Conservation (phyloP, 179 eudicot species). For the Corrigiola litoralis region DNA sequence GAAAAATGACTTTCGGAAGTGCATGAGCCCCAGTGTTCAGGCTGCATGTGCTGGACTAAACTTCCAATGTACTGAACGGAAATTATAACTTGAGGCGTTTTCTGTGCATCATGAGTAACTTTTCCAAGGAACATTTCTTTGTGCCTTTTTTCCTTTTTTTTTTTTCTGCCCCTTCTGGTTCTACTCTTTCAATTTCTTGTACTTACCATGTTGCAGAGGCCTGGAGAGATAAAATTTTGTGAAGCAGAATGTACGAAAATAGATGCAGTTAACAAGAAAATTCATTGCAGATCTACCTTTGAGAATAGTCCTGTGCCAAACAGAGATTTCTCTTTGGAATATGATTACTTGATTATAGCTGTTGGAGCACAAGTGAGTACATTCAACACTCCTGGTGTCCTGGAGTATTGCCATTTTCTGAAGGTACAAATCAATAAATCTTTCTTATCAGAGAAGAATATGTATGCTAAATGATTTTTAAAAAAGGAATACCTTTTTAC, state of each 20-base stretch:
- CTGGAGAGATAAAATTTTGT: conserved; percentile 59
- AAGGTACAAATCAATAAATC: conserved; percentile 44
- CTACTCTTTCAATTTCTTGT: background rate
- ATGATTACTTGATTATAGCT: conserved; percentile 78
- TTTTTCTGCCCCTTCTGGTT: background rate
- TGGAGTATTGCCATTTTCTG: conserved; percentile 78
- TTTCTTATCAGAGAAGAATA: background rate
- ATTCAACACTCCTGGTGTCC: conserved; percentile 85
- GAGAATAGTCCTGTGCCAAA: conserved; percentile 46
- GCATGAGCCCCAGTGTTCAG: background rate
- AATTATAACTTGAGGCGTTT: background rate
- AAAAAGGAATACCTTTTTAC: no score
- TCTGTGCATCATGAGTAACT: no score
- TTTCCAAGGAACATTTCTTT: no score
- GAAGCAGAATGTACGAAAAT: conserved; percentile 83
- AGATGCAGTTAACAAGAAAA: conserved; percentile 54
- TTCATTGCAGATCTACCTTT: conserved; percentile 52
- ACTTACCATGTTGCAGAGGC: conserved; percentile 34
- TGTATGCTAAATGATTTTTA: background rate
- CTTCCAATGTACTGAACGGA: background rate
- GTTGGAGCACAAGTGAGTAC: conserved; percentile 91
- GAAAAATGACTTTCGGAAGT: no score
- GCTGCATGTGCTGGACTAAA: background rate
- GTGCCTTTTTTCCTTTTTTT: background rate
- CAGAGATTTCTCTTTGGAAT: conserved; percentile 60